Evolutionary conservation across 1,139 yeast species (phyloP).

Genomic region (Starmera stellimalicola): DNA sequence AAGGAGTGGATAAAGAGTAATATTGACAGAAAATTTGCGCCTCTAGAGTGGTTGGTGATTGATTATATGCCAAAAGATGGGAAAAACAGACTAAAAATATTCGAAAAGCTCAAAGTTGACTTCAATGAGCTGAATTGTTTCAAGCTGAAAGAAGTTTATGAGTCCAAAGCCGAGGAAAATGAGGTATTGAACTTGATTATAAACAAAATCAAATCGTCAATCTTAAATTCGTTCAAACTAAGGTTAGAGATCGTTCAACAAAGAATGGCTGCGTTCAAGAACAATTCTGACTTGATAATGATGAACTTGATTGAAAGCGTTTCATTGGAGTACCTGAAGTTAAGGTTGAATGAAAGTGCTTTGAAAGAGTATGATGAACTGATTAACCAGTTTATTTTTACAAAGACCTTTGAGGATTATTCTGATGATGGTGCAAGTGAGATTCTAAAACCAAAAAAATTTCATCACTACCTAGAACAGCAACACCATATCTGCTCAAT

Average conservation of each 20-base stretch:
- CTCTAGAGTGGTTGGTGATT: constrained; percentile 59
- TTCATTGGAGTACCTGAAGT: constrained; percentile 36
- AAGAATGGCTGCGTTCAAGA: constrained; percentile 23
- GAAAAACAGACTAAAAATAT: constrained; percentile 39
- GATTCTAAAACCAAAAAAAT: background rate
- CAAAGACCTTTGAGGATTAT: too few species aligned
- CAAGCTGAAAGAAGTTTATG: constrained; percentile 31
- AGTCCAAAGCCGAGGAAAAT: constrained; percentile 28
- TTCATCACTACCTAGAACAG: background rate
- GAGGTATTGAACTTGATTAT: constrained; percentile 44
- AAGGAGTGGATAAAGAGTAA: constrained; percentile 65
- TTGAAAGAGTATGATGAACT: constrained; percentile 28
- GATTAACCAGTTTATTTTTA: background rate
- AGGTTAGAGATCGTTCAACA: constrained; percentile 34
- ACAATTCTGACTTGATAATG: constrained; percentile 19
- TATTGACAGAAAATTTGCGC: constrained; percentile 34
- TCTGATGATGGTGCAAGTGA: background rate
- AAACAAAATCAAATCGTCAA: constrained; percentile 37
- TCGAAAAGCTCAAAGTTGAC: constrained; percentile 59
- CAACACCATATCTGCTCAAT: background rate
- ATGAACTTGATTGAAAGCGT: constrained; percentile 26
- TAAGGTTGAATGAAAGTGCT: constrained; percentile 52
- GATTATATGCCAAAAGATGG: constrained; percentile 38
- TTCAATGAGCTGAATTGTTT: constrained; percentile 39
- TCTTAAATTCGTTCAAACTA: constrained; percentile 46